Base-by-base conservation (phyloP, 768 basidiomycete genomes). In the Roridomyces roridus region DNA sequence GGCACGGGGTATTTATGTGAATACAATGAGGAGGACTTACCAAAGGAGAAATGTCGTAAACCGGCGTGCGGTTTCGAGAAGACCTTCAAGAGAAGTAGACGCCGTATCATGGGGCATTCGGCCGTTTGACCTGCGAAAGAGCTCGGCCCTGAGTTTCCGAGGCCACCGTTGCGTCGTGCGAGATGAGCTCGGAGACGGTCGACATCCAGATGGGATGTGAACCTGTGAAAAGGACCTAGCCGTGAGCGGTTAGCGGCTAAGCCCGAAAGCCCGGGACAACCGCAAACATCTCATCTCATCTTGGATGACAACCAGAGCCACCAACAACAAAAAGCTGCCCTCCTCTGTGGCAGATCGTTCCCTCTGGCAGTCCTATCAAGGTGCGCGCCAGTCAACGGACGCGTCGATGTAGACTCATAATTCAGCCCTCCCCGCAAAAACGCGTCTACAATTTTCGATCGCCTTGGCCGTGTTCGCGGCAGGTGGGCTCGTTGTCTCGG, bases 381-480 rank as follows among this genome's bases (percentile, higher is more conserved):
- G 79, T 73, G 36, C 23, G 46, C 59, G 56, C 51, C 11, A 6
- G 35, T 10, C 43, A 21, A 28, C 20, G n/a, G 24, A 25, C 41
- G 51, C 35, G 21, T 47, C 47, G 34, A 64, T 25, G 9, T 60
- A 64, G 54, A 51, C 23, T 52, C 45, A 36, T 48, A 17, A 40
- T n/a, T 46, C 65, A 87, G 86, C 78, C 37, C 75, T 87, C 28
- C 82, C 86, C 11, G 70, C 85, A 24, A 70, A 74, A 25, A 83
- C 83, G 36, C 82, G 86, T 31, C 73, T 85, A 25, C 71, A 74
- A 47, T 63, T 86, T 42, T 83, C 84, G 5, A 70, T 85, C 54
- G 78, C 71, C 6, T 67, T 81, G 43, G 84, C 80, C 57, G 66
- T 74, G 5, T 66, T 85, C 24, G 85, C 79, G 11, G 73, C 68